Conservation (phyloP, 2,329 filamentous ascomycete genomes). For the Triangularia setosa region DNA sequence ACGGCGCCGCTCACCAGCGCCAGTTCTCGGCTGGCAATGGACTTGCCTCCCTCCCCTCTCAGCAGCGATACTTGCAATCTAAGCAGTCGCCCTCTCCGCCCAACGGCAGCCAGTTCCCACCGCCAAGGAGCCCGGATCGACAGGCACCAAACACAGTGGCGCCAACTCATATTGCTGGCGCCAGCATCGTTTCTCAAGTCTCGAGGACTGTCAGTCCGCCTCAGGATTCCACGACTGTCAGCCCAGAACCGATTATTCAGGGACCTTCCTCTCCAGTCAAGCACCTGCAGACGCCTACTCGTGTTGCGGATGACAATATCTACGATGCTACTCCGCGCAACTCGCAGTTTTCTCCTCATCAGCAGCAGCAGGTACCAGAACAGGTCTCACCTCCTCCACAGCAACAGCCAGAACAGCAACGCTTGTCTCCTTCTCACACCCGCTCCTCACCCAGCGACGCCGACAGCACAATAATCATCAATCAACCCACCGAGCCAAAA, state of each 20-base stretch:
- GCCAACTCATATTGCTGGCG: constrained; percentile 5
- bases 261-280: not conserved
- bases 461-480: constrained; percentile 10
- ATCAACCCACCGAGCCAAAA: constrained; percentile 15
- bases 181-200: not conserved
- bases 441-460: not conserved
- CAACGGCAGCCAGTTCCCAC: not conserved
- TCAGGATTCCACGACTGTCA: constrained; percentile 16
- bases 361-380: constrained; percentile 4
- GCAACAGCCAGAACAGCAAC: constrained; percentile 7
- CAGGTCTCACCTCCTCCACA: constrained; percentile 6
- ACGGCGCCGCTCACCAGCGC: not conserved
- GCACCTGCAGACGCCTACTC: constrained; percentile 15
- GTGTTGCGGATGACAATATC: constrained; percentile 29
- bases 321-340: constrained; percentile 34
- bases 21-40: constrained; percentile 14
- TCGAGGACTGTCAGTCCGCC: not conserved
- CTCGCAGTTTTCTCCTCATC: constrained; percentile 17
- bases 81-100: constrained; percentile 18
- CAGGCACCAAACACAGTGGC: constrained; percentile 16
- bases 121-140: constrained; percentile 18
- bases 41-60: constrained; percentile 21
- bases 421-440: not conserved
- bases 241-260: constrained; percentile 22
- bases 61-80: constrained; percentile 7